These are phyloP conservation scores for Asterophora parasitica DNA, from an alignment of 768 basidiomycete genomes.

Conservation along the genomic window DNA sequence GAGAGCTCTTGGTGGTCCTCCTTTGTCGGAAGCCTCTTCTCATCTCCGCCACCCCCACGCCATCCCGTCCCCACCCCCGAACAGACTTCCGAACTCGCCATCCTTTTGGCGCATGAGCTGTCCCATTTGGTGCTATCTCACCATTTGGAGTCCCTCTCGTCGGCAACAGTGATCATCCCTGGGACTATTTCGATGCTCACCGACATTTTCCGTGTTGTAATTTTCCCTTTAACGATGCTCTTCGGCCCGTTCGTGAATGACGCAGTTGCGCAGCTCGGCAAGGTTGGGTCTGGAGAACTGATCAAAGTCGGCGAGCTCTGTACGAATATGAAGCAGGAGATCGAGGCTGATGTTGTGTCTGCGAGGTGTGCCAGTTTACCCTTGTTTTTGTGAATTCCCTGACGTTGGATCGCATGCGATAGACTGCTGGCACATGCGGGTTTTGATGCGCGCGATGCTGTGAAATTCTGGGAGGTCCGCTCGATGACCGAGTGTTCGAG, in stretches of 20 bases:
- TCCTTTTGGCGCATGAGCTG: constrained; percentile 90
- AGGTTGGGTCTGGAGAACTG: constrained; percentile 72
- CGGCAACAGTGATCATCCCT: constrained; percentile 76
- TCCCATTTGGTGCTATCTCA: constrained; percentile 88
- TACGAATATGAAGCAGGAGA: constrained; percentile 78
- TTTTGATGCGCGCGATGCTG: constrained; percentile 79
- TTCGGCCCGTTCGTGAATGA: constrained; percentile 96
- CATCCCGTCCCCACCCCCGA: constrained; percentile 64
- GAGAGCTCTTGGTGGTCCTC: constrained; percentile 40
- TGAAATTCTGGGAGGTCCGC: constrained; percentile 78
- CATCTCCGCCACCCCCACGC: constrained; percentile 23
- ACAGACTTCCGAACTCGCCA: constrained; percentile 85
- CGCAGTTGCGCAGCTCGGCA: constrained; percentile 77
- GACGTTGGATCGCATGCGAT: background rate
- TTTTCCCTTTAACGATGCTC: constrained; percentile 88
- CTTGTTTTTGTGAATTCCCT: constrained; percentile 3
- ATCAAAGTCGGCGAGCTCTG: constrained; percentile 69
- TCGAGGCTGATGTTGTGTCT: constrained; percentile 90
- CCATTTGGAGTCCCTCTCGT: constrained; percentile 89
- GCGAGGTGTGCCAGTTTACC: constrained; percentile 48
- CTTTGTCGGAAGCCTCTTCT: constrained; percentile 44
- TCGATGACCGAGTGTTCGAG: constrained; percentile 41
- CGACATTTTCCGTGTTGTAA: constrained; percentile 70
- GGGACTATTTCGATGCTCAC: constrained; percentile 70
- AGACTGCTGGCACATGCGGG: constrained; percentile 92